A percentile compares a stretch with the other conserved stretches of the same genome.
phyloP scores from a whole-genome alignment of 805 yeast genomes.

The Kluyveromyces aestuarii region DNA sequence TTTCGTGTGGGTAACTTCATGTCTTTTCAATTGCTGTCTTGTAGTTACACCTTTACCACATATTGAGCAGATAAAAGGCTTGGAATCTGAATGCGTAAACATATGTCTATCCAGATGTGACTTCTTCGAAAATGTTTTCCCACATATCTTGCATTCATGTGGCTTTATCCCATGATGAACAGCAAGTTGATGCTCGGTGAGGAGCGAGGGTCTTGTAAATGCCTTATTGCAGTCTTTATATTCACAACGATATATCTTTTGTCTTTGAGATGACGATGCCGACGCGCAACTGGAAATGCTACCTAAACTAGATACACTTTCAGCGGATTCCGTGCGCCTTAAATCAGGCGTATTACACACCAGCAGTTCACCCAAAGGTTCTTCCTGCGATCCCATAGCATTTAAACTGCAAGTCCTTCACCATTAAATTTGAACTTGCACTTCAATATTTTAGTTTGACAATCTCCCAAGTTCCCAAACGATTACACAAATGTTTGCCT shows the following conservation, averaged over 20 bases:
- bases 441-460: no score
- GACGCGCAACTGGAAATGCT: conserved; percentile 6
- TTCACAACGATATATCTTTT: conserved; percentile 56
- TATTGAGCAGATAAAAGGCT: conserved; percentile 61
- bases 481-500: no score
- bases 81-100: conserved; percentile 52
- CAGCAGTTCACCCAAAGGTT: no score
- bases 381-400: no score
- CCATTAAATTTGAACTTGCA: no score
- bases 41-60: conserved; percentile 83
- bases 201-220: conserved; percentile 70
- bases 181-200: conserved; percentile 71
- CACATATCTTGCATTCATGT: conserved; percentile 59
- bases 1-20: conserved; percentile 69
- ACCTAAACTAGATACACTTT: conserved; percentile 3
- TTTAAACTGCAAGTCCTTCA: not conserved
- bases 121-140: conserved; percentile 57
- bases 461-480: no score
- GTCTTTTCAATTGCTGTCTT: conserved; percentile 72
- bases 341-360: not conserved
- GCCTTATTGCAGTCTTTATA: conserved; percentile 62
- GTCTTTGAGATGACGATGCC: conserved; percentile 33
- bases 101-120: conserved; percentile 74
- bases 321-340: conserved; percentile 3
- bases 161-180: conserved; percentile 72